Conservation (phyloP, 2,329 filamentous ascomycete genomes). For the Fusarium heterosporum region DNA sequence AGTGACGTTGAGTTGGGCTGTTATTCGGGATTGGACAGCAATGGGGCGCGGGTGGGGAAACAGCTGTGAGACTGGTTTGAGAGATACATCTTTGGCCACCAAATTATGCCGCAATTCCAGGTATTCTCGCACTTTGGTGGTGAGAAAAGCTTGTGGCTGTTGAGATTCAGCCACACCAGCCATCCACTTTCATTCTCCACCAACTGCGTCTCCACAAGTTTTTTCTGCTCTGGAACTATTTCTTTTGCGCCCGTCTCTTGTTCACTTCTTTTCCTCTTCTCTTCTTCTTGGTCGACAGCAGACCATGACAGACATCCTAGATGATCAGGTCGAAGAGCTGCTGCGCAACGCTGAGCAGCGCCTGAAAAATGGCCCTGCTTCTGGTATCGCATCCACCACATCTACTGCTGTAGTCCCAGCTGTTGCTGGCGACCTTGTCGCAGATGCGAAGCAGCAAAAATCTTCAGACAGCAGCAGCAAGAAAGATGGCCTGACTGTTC, state of each 20-base stretch:
- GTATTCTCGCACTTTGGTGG: background rate
- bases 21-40: background rate
- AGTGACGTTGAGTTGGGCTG: background rate
- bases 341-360: constrained; percentile 51
- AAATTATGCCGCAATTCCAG: background rate
- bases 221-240: constrained; percentile 38
- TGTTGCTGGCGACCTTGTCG: constrained; percentile 25
- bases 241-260: constrained; percentile 36
- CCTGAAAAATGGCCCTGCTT: constrained; percentile 44
- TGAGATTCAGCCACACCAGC: background rate
- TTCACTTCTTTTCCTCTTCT: constrained; percentile 16
- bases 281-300: constrained; percentile 40
- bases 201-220: constrained; percentile 22
- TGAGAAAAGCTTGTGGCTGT: background rate
- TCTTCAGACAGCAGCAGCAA: constrained; percentile 37
- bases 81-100: background rate
- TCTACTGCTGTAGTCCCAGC: constrained; percentile 34
- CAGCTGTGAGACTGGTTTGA: background rate
- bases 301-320: constrained; percentile 49
- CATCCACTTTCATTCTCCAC: background rate
- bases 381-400: constrained; percentile 20
- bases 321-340: constrained; percentile 50
- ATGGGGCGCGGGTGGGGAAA: background rate
- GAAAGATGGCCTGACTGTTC: constrained; percentile 45
- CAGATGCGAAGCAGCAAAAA: constrained; percentile 34